Evolutionary conservation across 2,329 filamentous ascomycete species (phyloP), one percentile per base, ranked within the genome.

Genomic region (Pseudogymnoascus pannorum): DNA sequence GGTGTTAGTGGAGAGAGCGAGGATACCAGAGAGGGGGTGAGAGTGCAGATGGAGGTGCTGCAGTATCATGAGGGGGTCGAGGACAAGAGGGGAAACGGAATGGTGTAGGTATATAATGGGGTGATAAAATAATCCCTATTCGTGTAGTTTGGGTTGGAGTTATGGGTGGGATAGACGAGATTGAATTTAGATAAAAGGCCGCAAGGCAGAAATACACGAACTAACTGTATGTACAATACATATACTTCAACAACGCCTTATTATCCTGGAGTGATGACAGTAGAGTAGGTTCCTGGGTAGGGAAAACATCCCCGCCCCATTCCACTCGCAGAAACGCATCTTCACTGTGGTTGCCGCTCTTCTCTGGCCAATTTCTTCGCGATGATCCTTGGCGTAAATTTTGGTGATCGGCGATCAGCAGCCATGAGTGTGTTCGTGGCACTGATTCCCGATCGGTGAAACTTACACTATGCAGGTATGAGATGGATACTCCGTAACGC

Each of bases 21-120:
- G 18, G 57, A 58, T 18, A 58, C 36, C 8, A 38, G 36, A 24
- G 57, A 40, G 29, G 57, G 57, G 6, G 57, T 58, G 14, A 58
- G 57, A 9, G 57, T 58, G 9, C 31, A 58, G 33, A 58, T 22
- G 18, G 57, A 58, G 36, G 57, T 58, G n/a, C 7, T 58, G 14
- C 57, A 58, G 11, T 58, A 54, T 31, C 48, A 54, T 31, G 48
- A 54, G 48, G 48, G 48, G 5, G 8, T 12, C 2, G 48, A 26
- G 5, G 48, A 31, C 24, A 54, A 31, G 48, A 54, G 48, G 9
- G 26, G n/a, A 1, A n/a, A 2, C 3, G 26, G 2, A 6, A 54
- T 31, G 48, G 48, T 54, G 16, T 54, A 54, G 48, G 5, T 14
- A 31, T 18, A 29, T 48, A 54, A 18, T 14, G 26, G 26, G 26